Evolutionary conservation across 2,329 filamentous ascomycete species (phyloP).

Genomic region (Diaporthe sp.): DNA sequence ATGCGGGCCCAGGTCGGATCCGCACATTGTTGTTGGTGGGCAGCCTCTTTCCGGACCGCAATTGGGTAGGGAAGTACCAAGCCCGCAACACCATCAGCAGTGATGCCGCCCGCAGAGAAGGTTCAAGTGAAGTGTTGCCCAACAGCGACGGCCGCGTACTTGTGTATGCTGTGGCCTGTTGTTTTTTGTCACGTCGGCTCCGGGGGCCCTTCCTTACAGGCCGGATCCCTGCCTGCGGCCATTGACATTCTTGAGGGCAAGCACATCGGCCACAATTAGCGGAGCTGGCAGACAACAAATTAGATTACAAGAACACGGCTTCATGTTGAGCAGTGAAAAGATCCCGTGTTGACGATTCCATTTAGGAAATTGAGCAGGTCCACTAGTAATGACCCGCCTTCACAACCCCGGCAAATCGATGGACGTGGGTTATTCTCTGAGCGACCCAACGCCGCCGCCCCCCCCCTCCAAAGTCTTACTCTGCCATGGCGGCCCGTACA

Average conservation of each 20-base stretch:
- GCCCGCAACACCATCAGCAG: neutral
- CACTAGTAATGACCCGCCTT: slow-evolving; percentile 36
- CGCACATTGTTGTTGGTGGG: neutral
- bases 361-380: slow-evolving; percentile 35
- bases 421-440: slow-evolving; percentile 33
- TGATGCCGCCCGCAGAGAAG: neutral
- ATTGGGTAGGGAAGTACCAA: neutral
- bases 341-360: slow-evolving; percentile 28
- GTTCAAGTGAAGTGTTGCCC: neutral
- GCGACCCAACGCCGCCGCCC: slow-evolving; percentile 14
- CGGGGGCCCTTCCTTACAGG: slow-evolving; percentile 15
- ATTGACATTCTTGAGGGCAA: slow-evolving; percentile 29
- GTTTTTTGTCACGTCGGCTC: slow-evolving; percentile 23
- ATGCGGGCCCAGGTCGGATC: neutral
- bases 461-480: slow-evolving; percentile 8
- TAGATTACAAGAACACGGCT: slow-evolving; percentile 23
- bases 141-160: slow-evolving; percentile 15
- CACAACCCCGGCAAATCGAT: slow-evolving; percentile 38
- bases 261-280: slow-evolving; percentile 31
- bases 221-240: slow-evolving; percentile 12
- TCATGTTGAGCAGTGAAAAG: slow-evolving; percentile 29
- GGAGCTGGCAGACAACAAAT: slow-evolving; percentile 31
- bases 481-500: slow-evolving; percentile 38
- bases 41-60: neutral
- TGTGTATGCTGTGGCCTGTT: slow-evolving; percentile 24